phyloP scores from a whole-genome alignment of 768 basidiomycete species.

The Suillus sp. region DNA sequence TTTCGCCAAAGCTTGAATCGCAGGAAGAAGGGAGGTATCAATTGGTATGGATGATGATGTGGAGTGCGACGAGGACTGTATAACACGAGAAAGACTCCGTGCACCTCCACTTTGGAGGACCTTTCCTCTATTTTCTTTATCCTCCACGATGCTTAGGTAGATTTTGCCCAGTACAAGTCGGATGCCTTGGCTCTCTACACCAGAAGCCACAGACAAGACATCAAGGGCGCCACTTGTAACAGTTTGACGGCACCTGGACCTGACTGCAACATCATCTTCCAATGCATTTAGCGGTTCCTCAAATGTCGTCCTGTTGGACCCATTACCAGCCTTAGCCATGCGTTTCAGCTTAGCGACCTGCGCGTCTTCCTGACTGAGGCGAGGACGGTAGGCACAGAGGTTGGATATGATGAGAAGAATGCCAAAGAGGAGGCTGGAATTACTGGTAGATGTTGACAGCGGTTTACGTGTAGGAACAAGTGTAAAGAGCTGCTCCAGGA shows the following conservation, averaged over 20 bases:
- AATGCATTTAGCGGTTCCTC: constrained; percentile 39
- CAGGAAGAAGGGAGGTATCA: constrained; percentile 46
- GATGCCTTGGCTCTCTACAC: constrained; percentile 65
- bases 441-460: constrained; percentile 30
- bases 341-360: constrained; percentile 79
- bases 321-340: constrained; percentile 60
- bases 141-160: constrained; percentile 73
- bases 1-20: constrained; percentile 90
- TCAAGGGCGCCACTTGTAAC: constrained; percentile 65
- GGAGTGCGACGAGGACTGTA: constrained; percentile 48
- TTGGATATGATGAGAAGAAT: constrained; percentile 76
- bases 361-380: constrained; percentile 75
- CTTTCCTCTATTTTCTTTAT: constrained; percentile 73
- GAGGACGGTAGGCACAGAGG: constrained; percentile 68
- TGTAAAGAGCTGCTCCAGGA: constrained; percentile 60
- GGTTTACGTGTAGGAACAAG: constrained; percentile 55
- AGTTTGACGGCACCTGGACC: constrained; percentile 55
- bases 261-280: constrained; percentile 71
- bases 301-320: constrained; percentile 32
- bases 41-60: constrained; percentile 27
- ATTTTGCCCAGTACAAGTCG: constrained; percentile 60
- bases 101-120: constrained; percentile 80
- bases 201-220: constrained; percentile 59
- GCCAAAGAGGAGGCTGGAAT: constrained; percentile 72
- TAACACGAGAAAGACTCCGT: constrained; percentile 61